phyloP scores from a whole-genome alignment of 208 protist species.

The Acanthamoeba sp. region DNA sequence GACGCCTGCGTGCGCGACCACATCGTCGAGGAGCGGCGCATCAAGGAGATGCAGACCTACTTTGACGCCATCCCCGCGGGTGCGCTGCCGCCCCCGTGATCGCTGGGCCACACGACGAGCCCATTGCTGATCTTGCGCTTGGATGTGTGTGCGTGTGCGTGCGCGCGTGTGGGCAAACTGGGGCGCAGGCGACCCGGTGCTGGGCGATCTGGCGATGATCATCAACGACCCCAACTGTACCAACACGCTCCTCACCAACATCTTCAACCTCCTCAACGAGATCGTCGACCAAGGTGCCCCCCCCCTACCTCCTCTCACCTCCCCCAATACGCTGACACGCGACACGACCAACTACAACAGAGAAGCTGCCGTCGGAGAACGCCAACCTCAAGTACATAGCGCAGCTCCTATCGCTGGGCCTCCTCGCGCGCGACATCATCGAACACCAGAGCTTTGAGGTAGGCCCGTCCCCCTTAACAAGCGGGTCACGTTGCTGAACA shows the following conservation, averaged over 20 bases:
- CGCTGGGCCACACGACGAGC: background rate
- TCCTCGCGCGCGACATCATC: constrained; percentile 57
- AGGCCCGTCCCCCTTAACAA: background rate
- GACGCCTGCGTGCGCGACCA: constrained; percentile 80
- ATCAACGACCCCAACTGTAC: constrained; percentile 75
- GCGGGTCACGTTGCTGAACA: background rate
- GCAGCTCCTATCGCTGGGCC: constrained; percentile 40
- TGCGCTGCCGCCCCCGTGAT: background rate
- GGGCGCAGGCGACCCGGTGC: background rate
- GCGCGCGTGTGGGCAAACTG: too few relatives aligned
- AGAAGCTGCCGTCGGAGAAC: constrained; percentile 79
- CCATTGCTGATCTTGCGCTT: background rate
- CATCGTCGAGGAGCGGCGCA: constrained; percentile 32
- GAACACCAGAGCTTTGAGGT: constrained; percentile 41
- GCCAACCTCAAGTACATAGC: constrained; percentile 78
- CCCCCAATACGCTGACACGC: too few relatives aligned
- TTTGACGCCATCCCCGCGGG: background rate
- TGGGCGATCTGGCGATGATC: constrained; percentile 78
- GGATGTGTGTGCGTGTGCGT: background rate
- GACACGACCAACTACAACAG: background rate
- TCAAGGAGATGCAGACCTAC: constrained; percentile 78
- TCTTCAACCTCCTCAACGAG: constrained; percentile 69
- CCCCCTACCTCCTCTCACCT: too few relatives aligned
- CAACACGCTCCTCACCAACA: constrained; percentile 71
- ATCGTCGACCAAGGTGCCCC: constrained; percentile 75